Conservation (phyloP, 75 land plant genomes). For the Picea glauca region DNA sequence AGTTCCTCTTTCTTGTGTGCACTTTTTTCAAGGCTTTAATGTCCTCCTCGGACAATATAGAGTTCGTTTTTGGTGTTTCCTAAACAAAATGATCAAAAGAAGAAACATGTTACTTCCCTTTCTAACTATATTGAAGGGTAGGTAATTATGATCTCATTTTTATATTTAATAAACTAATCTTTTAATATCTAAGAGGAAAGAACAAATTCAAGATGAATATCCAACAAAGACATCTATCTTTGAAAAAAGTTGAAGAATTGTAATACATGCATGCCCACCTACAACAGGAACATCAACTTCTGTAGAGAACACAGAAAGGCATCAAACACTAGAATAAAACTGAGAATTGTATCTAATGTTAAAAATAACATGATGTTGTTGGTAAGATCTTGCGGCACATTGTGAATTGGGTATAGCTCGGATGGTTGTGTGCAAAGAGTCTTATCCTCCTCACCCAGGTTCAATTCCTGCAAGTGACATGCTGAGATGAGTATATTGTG, state of each 20-base stretch:
- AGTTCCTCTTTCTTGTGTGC: constrained; percentile 97
- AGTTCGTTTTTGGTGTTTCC: constrained; percentile 61
- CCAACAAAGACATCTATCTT: background rate
- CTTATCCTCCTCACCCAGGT: too few species aligned
- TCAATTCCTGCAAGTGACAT: too few species aligned
- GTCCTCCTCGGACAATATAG: constrained; percentile 50
- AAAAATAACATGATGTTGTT: background rate
- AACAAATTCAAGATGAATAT: constrained; percentile 23
- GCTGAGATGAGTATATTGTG: constrained; percentile 15
- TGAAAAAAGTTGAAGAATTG: constrained; percentile 93
- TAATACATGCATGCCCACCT: constrained; percentile 95
- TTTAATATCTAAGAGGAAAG: background rate
- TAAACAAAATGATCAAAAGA: constrained; percentile 7
- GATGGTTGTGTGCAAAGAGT: too few species aligned
- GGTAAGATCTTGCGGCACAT: too few species aligned
- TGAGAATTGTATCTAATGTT: background rate
- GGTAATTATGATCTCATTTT: background rate
- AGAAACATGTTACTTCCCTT: background rate
- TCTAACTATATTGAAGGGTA: too few species aligned
- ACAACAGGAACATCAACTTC: constrained; percentile 96
- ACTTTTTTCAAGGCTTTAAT: constrained; percentile 86
- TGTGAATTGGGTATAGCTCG: too few species aligned
- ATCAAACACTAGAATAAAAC: constrained; percentile 2
- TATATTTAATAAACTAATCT: background rate
- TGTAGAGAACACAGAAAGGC: constrained; percentile 23